A percentile compares a stretch with the other conserved stretches of the same genome.
Conservation (phyloP, 2,329 filamentous ascomycete species). For the Coniosporium uncinatum region DNA sequence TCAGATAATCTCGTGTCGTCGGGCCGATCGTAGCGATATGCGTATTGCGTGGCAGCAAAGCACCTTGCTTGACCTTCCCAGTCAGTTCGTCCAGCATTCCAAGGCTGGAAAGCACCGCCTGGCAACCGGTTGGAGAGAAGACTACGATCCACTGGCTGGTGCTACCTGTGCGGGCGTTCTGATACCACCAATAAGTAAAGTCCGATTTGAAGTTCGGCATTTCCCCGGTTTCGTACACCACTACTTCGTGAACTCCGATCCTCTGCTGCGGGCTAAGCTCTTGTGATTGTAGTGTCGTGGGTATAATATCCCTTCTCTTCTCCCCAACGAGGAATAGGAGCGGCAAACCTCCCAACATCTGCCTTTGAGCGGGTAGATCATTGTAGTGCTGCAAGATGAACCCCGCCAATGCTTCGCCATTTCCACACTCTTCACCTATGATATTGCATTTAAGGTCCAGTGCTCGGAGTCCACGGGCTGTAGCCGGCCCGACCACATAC, state of each 20-base stretch:
- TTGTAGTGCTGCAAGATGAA: conserved; percentile 80
- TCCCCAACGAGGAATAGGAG: conserved; percentile 89
- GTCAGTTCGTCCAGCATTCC: conserved; percentile 33
- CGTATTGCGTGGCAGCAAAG: conserved; percentile 1
- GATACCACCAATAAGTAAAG: conserved; percentile 48
- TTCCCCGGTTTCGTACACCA: conserved; percentile 83
- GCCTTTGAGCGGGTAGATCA: conserved; percentile 18
- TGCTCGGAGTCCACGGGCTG: conserved; percentile 63
- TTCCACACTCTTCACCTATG: conserved; percentile 78
- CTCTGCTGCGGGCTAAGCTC: conserved; percentile 40
- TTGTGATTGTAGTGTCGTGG: conserved; percentile 64
- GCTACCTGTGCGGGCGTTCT: conserved; percentile 28
- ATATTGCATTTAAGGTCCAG: conserved; percentile 51
- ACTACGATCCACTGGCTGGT: conserved; percentile 67
- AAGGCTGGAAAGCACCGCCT: conserved; percentile 51
- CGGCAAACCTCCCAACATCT: conserved; percentile 42
- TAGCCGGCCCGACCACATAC: conserved; percentile 79
- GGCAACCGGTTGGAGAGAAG: conserved; percentile 57
- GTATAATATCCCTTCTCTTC: conserved; percentile 85
- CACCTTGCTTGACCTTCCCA: conserved; percentile 20
- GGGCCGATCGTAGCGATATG: conserved; percentile 84
- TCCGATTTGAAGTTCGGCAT: conserved; percentile 71
- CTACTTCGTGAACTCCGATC: conserved; percentile 69
- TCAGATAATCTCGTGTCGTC: conserved; percentile 76
- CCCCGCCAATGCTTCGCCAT: conserved; percentile 71